phyloP scores from a whole-genome alignment of 345 rosid genomes.

The Populus nigra region DNA sequence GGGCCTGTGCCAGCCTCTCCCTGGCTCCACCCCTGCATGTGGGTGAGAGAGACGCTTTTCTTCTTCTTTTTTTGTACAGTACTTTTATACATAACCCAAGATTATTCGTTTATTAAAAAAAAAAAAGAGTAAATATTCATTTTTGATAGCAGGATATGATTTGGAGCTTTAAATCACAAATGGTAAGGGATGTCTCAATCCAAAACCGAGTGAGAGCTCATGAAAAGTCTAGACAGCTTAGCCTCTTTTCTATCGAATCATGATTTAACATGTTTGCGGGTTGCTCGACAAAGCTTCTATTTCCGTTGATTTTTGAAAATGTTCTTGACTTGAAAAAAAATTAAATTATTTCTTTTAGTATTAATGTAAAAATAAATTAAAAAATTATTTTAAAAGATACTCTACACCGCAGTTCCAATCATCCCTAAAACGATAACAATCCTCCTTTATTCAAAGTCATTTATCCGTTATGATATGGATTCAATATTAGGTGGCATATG shows the following conservation, averaged over 20 bases:
- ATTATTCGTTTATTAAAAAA: too few species aligned
- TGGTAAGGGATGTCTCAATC: not conserved
- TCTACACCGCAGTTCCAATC: too few species aligned
- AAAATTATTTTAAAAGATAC: too few species aligned
- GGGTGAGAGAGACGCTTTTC: not conserved
- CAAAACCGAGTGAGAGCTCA: not conserved
- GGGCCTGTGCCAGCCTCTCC: too few species aligned
- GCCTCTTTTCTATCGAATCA: conserved; percentile 17
- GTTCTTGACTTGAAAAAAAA: too few species aligned
- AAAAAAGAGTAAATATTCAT: not conserved
- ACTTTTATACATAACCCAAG: too few species aligned
- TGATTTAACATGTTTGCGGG: conserved; percentile 15
- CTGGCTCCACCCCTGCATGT: too few species aligned
- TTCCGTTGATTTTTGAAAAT: too few species aligned
- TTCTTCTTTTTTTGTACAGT: not conserved
- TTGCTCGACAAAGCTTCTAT: too few species aligned
- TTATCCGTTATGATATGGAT: conserved; percentile 18
- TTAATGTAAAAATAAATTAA: too few species aligned
- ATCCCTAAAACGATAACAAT: not conserved
- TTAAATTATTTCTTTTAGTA: too few species aligned
- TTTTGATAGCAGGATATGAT: not conserved
- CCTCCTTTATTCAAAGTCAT: conserved; percentile 4
- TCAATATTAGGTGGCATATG: conserved; percentile 9
- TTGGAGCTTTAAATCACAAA: not conserved
- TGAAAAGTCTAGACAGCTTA: not conserved